phyloP scores from a whole-genome alignment of 306 rosid genomes.

The Heteromeles arbutifolia region DNA sequence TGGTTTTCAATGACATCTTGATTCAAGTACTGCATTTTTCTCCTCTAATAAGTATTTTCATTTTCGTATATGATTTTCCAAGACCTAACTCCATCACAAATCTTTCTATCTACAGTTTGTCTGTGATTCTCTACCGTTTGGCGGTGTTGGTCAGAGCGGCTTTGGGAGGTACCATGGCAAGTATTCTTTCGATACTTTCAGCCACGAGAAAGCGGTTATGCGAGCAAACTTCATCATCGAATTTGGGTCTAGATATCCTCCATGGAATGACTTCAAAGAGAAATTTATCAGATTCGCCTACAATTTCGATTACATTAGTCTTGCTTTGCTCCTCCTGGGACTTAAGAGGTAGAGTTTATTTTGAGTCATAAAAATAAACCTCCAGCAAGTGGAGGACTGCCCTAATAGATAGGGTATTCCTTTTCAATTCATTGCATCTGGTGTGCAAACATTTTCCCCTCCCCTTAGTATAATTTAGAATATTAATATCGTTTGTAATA shows the following conservation, averaged over 20 bases:
- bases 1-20: constrained; percentile 65
- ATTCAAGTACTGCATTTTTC: constrained; percentile 51
- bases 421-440: no score
- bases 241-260: constrained; percentile 81
- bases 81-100: neutral
- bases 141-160: constrained; percentile 67
- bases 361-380: neutral
- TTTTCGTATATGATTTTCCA: neutral
- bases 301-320: constrained; percentile 49
- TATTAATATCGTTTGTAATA: no score
- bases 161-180: constrained; percentile 94
- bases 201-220: constrained; percentile 82
- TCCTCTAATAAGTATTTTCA: neutral
- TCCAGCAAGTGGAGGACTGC: no score
- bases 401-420: no score
- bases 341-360: constrained; percentile 21
- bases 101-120: constrained; percentile 48
- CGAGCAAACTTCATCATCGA: constrained; percentile 54
- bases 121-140: constrained; percentile 47
- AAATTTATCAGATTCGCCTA: constrained; percentile 67
- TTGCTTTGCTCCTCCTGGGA: constrained; percentile 47
- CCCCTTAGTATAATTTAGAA: no score
- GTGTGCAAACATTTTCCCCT: no score
- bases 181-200: constrained; percentile 74
- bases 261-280: constrained; percentile 66